Conservation (phyloP, 768 basidiomycete species). For the Cystoderma amianthinum region DNA sequence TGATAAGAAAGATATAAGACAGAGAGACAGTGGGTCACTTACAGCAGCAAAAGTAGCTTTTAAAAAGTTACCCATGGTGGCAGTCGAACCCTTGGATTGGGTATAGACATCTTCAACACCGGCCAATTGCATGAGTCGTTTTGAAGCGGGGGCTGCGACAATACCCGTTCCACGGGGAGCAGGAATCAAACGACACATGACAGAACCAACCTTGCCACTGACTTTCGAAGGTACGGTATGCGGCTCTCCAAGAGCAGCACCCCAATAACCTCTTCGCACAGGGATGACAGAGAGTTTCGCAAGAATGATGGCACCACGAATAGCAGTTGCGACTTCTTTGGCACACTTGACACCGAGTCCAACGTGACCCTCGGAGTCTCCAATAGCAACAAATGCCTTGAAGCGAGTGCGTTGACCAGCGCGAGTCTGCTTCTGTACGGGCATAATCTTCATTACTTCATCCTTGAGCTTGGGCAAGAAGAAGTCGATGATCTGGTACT, state of each 20-base stretch:
- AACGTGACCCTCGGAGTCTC: slow-evolving; percentile 97
- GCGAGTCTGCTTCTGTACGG: slow-evolving; percentile 99
- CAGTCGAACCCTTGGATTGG: slow-evolving; percentile 95
- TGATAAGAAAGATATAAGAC: too few relatives aligned
- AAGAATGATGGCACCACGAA: slow-evolving; percentile 98
- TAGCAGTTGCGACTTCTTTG: slow-evolving; percentile 99
- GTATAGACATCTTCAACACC: slow-evolving; percentile 98
- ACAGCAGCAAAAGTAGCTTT: slow-evolving; percentile 94
- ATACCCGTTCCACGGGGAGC: slow-evolving; percentile 99
- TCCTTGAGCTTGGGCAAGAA: slow-evolving; percentile 99
- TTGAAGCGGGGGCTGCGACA: slow-evolving; percentile 96
- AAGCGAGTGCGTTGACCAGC: slow-evolving; percentile 99
- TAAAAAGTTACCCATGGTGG: slow-evolving; percentile 98
- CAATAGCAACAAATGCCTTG: slow-evolving; percentile 99
- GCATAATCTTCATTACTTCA: slow-evolving; percentile 99
- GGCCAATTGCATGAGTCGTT: slow-evolving; percentile 94
- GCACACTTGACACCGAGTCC: slow-evolving; percentile 99
- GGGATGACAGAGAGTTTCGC: slow-evolving; percentile 98
- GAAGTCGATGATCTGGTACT: slow-evolving; percentile 98
- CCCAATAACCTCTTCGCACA: slow-evolving; percentile 99
- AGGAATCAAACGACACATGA: slow-evolving; percentile 98
- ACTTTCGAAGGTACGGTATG: slow-evolving; percentile 99
- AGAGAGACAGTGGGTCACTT: too few relatives aligned
- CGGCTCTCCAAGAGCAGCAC: slow-evolving; percentile 96
- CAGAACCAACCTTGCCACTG: slow-evolving; percentile 96